Base-by-base conservation (phyloP, 1,284 basidiomycete genomes). In the Peniophora sp. region DNA sequence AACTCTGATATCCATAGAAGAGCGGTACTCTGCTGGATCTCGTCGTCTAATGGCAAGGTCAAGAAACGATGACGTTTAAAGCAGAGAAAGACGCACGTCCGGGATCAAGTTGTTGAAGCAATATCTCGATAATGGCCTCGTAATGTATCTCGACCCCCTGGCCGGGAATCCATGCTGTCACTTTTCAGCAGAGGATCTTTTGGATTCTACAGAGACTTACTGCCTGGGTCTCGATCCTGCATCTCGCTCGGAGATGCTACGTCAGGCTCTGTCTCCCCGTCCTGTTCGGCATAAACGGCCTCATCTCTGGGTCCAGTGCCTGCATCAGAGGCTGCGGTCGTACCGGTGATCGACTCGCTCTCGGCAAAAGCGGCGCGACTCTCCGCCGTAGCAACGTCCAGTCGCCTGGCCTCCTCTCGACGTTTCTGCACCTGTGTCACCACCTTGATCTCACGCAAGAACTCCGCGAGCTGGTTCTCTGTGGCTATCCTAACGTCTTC, bases 1-100 rank as follows among this genome's bases (percentile, higher is more conserved):
- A 99, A 94, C 55, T 95, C 92, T 17, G 91, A 82, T 27, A 99
- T 77, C 97, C 97, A 99, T 56, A 83, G 78, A 34, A 99, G 76
- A 24, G 89, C 88, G 0, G 88, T 91, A 0, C 87, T 90, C 62
- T 94, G 89, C 56, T 94, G 92, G 19, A 92, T 87, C 64, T 93
- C 91, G 55, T 90, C 88, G 61, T 94, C 92, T 93, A 54, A 5
- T 34, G 22, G 20, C 22, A 22, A 35, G 14, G 38, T 35, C 19
- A 32, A 6, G 38, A 38, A 46, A 35, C 48, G 27, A 24, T 11
- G 45, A 35, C 20, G 45, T n/a, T 8, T 38, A 8, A 44, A n/a
- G 27, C 35, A 49, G 45, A 19, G 25, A 22, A 43, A 12, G 11
- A 53, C 89, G 66, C 56, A 95, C 93, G 91, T 60, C 92, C 86